Percentiles rank a stretch among this genome's conserved stretches.
These are phyloP conservation scores for Calycina herbarum DNA, from an alignment of 2,329 filamentous ascomycete genomes.

Conservation along the genomic window DNA sequence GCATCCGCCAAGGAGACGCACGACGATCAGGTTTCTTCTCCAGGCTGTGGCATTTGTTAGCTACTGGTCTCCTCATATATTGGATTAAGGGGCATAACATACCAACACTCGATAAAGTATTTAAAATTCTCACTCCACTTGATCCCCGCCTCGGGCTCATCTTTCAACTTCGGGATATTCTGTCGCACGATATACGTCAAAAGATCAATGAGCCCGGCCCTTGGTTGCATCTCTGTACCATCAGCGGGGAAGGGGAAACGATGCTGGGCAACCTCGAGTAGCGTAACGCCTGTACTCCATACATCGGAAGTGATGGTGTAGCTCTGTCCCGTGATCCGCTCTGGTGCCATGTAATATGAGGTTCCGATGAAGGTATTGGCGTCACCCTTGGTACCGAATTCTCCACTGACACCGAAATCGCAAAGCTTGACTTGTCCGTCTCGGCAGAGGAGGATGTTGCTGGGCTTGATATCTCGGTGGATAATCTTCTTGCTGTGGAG, in stretches of 20 bases:
- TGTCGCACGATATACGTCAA: slow-evolving; percentile 97
- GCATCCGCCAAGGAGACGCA: slow-evolving; percentile 96
- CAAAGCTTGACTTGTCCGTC: slow-evolving; percentile 95
- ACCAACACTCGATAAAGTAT: slow-evolving; percentile 99
- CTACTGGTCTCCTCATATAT: not conserved
- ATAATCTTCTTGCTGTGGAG: slow-evolving; percentile 96
- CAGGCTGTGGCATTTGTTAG: slow-evolving; percentile 56
- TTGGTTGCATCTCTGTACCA: slow-evolving; percentile 91
- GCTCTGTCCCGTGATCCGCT: slow-evolving; percentile 94
- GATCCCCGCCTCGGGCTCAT: slow-evolving; percentile 86
- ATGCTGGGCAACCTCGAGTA: slow-evolving; percentile 99
- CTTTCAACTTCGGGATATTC: slow-evolving; percentile 91
- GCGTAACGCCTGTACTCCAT: slow-evolving; percentile 93
- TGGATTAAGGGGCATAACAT: slow-evolving; percentile 46
- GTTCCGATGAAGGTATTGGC: slow-evolving; percentile 99
- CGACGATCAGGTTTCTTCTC: slow-evolving; percentile 88
- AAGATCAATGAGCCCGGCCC: slow-evolving; percentile 89
- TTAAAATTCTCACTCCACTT: slow-evolving; percentile 98
- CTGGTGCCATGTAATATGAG: slow-evolving; percentile 98
- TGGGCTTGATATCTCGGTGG: slow-evolving; percentile 97
- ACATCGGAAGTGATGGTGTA: slow-evolving; percentile 99
- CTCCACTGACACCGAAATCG: slow-evolving; percentile 96
- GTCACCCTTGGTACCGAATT: slow-evolving; percentile 97
- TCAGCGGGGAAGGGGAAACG: slow-evolving; percentile 98
- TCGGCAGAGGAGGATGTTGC: slow-evolving; percentile 91